phyloP scores from a whole-genome alignment of 2,329 filamentous ascomycete species.

The Cladorrhinum sp. region DNA sequence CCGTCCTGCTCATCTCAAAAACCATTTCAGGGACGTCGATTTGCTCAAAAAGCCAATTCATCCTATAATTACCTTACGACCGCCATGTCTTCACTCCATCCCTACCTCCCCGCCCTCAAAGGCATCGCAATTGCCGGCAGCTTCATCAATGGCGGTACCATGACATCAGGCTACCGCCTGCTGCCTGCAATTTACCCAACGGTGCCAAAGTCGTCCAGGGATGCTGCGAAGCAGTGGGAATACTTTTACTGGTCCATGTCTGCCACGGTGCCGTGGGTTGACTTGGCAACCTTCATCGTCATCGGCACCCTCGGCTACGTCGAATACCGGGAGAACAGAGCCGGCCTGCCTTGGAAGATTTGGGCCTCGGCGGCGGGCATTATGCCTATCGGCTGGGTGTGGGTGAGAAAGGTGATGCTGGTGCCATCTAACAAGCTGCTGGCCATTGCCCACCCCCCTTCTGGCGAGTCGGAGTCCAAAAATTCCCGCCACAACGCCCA shows the following conservation, averaged over 20 bases:
- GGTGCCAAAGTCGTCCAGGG: background rate
- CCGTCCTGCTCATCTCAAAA: background rate
- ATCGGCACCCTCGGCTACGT: conserved; percentile 1
- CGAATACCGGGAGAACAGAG: background rate
- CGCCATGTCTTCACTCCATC: conserved; percentile 1
- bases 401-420: conserved; percentile 4
- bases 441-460: background rate
- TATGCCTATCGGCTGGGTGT: conserved; percentile 1
- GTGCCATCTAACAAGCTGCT: background rate
- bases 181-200: background rate
- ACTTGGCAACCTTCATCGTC: conserved; percentile 1
- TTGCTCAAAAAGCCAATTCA: background rate
- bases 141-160: conserved; percentile 1
- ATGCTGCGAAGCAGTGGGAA: conserved; percentile 2
- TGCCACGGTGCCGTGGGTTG: conserved; percentile 1
- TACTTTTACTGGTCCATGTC: conserved; percentile 5
- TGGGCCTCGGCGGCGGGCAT: background rate
- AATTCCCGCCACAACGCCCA: background rate
- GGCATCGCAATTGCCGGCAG: conserved; percentile 2
- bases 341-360: conserved; percentile 1
- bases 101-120: conserved; percentile 3
- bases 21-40: background rate
- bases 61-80: background rate
- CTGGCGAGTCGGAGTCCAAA: background rate
- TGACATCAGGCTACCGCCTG: conserved; percentile 4